phyloP scores from a whole-genome alignment of 2,329 filamentous ascomycete genomes.

The Passalora sequoiae region DNA sequence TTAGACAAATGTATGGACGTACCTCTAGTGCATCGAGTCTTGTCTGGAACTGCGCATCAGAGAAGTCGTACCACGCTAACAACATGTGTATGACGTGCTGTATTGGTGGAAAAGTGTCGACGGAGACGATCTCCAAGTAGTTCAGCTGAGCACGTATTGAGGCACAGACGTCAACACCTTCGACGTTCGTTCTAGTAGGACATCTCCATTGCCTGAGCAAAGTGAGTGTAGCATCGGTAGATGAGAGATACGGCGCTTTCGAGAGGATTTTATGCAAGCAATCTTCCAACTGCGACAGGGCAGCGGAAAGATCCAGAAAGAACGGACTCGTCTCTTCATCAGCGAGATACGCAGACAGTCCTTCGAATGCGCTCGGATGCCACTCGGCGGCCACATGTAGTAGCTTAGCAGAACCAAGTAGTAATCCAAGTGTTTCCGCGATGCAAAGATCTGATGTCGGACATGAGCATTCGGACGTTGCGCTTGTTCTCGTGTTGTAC shows the following conservation, averaged over 20 bases:
- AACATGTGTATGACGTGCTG: constrained; percentile 6
- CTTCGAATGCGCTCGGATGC: not conserved
- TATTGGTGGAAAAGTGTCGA: constrained; percentile 1
- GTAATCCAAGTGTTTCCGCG: not conserved
- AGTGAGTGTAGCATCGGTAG: not conserved
- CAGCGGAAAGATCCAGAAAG: not conserved
- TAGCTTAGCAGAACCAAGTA: constrained; percentile 4
- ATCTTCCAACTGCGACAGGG: not conserved
- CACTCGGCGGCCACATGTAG: constrained; percentile 1
- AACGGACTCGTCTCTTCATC: not conserved
- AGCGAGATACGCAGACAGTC: not conserved
- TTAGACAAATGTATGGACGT: not conserved
- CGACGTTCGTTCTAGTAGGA: not conserved
- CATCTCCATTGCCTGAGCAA: not conserved
- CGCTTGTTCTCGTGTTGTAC: not conserved
- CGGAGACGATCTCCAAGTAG: not conserved
- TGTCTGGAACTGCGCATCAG: not conserved
- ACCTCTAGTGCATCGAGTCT: not conserved
- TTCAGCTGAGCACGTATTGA: not conserved
- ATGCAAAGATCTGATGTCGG: constrained; percentile 3
- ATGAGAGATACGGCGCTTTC: not conserved
- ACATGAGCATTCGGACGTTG: constrained; percentile 2
- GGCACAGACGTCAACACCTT: not conserved
- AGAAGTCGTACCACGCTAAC: constrained; percentile 6
- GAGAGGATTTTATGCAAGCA: not conserved